A percentile compares a stretch with the other conserved stretches of the same genome.
These are phyloP conservation scores for Alternaria sp. DNA, from an alignment of 2,329 filamentous ascomycete genomes.

Conservation along the genomic window DNA sequence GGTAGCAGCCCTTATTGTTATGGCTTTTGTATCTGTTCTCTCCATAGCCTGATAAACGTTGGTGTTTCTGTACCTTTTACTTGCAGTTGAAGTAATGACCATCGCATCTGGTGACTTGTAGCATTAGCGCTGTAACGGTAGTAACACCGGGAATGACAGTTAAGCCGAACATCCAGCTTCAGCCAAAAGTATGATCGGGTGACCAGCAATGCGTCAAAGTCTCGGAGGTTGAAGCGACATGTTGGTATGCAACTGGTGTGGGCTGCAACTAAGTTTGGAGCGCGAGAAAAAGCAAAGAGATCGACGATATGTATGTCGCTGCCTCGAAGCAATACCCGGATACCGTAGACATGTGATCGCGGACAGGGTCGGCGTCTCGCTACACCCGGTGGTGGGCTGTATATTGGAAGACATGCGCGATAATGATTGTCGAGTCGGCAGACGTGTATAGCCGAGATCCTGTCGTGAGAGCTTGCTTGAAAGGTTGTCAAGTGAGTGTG, in stretches of 20 bases:
- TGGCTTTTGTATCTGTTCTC: neutral
- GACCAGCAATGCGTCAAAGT: neutral
- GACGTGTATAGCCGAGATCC: neutral
- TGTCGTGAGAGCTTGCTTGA: neutral
- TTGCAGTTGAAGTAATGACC: neutral
- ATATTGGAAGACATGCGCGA: neutral
- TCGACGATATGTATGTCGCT: neutral
- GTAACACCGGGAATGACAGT: neutral
- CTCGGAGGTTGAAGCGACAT: neutral
- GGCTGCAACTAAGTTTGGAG: neutral
- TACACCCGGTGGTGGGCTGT: neutral
- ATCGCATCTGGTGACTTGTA: neutral
- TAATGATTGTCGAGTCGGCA: neutral
- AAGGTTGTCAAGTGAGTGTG: neutral
- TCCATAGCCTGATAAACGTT: accelerated
- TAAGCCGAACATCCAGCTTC: neutral
- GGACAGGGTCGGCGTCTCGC: neutral
- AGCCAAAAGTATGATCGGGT: neutral
- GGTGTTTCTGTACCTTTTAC: neutral
- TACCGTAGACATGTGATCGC: neutral
- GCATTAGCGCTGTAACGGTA: neutral
- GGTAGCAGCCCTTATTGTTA: neutral
- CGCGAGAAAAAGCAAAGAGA: neutral
- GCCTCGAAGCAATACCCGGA: neutral
- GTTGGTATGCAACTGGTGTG: neutral